A percentile compares a stretch with the other conserved stretches of the same genome.
Evolutionary conservation across 2,329 filamentous ascomycete genomes (phyloP).

Genomic region (Pseudocercospora cruenta): DNA sequence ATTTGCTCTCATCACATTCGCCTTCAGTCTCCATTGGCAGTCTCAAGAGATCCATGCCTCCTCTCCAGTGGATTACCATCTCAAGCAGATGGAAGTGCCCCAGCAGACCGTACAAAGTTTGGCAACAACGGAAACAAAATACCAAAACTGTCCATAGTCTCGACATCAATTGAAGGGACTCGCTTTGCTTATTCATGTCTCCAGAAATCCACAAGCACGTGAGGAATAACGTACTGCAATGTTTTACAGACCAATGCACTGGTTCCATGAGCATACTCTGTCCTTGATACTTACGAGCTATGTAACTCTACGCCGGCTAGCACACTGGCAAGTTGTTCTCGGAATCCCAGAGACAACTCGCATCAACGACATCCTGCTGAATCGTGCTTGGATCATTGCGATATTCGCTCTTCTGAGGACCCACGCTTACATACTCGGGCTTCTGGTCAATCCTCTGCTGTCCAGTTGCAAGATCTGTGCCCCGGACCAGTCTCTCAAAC

Average conservation of each 20-base stretch:
- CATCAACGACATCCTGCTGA: constrained; percentile 14
- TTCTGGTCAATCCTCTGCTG: constrained; percentile 18
- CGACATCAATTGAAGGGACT: not conserved
- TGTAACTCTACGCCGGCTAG: not conserved
- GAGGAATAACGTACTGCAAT: not conserved
- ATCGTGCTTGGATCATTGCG: constrained; percentile 19
- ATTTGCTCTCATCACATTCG: not conserved
- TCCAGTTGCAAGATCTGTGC: constrained; percentile 58
- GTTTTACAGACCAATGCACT: not conserved
- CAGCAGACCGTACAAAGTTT: not conserved
- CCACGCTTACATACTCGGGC: constrained; percentile 26
- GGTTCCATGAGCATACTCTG: not conserved
- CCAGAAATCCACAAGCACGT: not conserved
- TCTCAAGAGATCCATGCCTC: not conserved
- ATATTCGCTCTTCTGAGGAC: constrained; percentile 29
- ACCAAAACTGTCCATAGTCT: not conserved
- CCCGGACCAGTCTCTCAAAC: constrained; percentile 53
- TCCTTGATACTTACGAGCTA: not conserved
- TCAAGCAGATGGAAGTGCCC: not conserved
- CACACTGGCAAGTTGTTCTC: constrained; percentile 16
- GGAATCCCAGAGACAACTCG: constrained; percentile 13
- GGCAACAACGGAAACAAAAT: not conserved
- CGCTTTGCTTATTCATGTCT: not conserved
- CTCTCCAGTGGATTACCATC: not conserved
- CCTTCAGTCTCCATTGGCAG: not conserved